A percentile compares a stretch with the other conserved stretches of the same genome.
These are phyloP conservation scores for Bromus sterilis DNA, from an alignment of 176 grass and related monocot genomes.

Conservation along the genomic window DNA sequence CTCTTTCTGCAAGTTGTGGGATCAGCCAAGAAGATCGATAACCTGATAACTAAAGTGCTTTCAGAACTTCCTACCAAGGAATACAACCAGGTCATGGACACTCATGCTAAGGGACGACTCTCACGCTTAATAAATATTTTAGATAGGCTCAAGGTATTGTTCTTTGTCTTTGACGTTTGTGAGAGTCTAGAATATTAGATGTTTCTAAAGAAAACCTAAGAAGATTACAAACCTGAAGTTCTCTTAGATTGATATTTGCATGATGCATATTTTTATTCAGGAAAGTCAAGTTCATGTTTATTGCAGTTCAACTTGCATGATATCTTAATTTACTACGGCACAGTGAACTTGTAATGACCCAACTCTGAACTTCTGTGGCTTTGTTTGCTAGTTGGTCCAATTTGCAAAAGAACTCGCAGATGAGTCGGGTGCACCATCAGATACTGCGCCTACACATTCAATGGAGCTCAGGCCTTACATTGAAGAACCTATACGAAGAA, in stretches of 20 bases:
- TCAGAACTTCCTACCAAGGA: slow-evolving; percentile 68
- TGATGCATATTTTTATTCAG: neutral
- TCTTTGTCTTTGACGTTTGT: neutral
- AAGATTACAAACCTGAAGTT: neutral
- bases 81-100: slow-evolving; percentile 69
- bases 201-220: neutral
- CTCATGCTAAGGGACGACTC: slow-evolving; percentile 58
- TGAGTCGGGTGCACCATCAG: slow-evolving; percentile 37
- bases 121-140: slow-evolving; percentile 77
- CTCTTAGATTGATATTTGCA: slow-evolving; percentile 1
- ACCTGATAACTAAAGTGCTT: slow-evolving; percentile 62
- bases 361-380: neutral
- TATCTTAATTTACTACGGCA: neutral
- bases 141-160: slow-evolving; percentile 76
- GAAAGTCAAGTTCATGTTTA: neutral
- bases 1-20: slow-evolving; percentile 95
- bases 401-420: slow-evolving; percentile 46
- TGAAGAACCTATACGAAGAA: slow-evolving; percentile 74
- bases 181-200: neutral
- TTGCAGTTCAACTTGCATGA: slow-evolving; percentile 4
- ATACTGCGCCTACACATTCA: slow-evolving; percentile 51
- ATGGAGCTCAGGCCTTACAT: slow-evolving; percentile 93
- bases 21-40: slow-evolving; percentile 83
- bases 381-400: slow-evolving; percentile 62
- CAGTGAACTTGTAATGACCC: neutral